Percentiles rank a stretch among this genome's conserved stretches.
Conservation (phyloP, 108 stramenopile species). For the Tribonema minus region DNA sequence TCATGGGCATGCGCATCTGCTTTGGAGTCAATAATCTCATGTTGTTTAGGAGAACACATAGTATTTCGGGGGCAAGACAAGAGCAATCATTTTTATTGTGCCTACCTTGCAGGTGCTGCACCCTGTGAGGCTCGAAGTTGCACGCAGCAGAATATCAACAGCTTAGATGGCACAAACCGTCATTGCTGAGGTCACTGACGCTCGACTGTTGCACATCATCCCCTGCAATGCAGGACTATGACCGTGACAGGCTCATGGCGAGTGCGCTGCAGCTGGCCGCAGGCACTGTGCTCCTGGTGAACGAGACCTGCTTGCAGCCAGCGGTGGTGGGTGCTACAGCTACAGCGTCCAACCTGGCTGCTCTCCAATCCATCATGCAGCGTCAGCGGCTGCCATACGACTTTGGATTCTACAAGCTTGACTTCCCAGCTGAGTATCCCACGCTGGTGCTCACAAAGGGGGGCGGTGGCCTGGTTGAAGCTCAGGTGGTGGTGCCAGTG, state of each 20-base stretch:
- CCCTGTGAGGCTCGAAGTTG: too few relatives aligned
- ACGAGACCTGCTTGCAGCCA: conserved; percentile 13
- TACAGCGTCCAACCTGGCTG: not conserved
- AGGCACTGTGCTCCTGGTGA: conserved; percentile 20
- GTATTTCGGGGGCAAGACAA: too few relatives aligned
- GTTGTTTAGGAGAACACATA: too few relatives aligned
- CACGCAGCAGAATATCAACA: too few relatives aligned
- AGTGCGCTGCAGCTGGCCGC: conserved; percentile 25
- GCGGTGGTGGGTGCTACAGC: not conserved
- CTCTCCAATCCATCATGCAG: conserved; percentile 6
- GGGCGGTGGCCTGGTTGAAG: not conserved
- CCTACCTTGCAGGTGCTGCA: too few relatives aligned
- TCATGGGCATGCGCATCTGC: too few relatives aligned
- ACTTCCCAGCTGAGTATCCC: conserved; percentile 28
- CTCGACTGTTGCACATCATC: too few relatives aligned
- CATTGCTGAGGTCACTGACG: too few relatives aligned
- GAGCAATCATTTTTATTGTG: too few relatives aligned
- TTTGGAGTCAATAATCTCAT: too few relatives aligned
- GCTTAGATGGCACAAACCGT: too few relatives aligned
- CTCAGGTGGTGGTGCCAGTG: not conserved
- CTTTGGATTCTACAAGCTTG: conserved; percentile 34
- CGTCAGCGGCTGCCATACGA: conserved; percentile 29
- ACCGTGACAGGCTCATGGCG: conserved; percentile 24
- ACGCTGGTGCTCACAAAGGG: conserved; percentile 6
- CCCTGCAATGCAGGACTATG: conserved; percentile 35